A percentile compares a stretch with the other conserved stretches of the same genome.
Evolutionary conservation across 2,329 filamentous ascomycete species (phyloP).

Genomic region (Leptographium radiaticola): DNA sequence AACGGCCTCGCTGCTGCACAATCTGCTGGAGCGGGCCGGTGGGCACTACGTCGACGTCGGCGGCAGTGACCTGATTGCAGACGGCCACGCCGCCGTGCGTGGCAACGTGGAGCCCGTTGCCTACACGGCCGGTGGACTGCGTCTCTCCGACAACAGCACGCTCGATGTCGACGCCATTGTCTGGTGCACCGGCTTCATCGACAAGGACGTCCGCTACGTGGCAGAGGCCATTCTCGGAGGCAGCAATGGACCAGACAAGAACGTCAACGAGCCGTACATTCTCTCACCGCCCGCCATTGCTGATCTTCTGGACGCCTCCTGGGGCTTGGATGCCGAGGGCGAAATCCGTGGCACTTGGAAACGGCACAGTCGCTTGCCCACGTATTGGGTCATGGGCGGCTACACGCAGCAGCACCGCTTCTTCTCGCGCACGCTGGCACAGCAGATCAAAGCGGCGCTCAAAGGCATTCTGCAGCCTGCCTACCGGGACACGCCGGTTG

Average conservation of each 20-base stretch:
- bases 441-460: constrained; percentile 21
- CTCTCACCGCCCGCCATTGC: not conserved
- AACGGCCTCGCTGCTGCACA: not conserved
- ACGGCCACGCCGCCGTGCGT: not conserved
- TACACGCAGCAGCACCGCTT: constrained; percentile 20
- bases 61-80: not conserved
- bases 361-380: not conserved
- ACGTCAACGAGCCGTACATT: not conserved
- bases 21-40: not conserved
- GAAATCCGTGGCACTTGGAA: constrained; percentile 2
- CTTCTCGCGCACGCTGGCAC: constrained; percentile 18
- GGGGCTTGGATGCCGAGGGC: constrained; percentile 1
- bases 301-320: not conserved
- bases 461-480: not conserved
- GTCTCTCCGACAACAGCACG: constrained; percentile 16
- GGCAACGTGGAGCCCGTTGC: not conserved
- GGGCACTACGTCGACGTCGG: constrained; percentile 2
- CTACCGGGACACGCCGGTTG: not conserved
- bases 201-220: constrained; percentile 1
- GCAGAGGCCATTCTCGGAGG: not conserved
- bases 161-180: constrained; percentile 23
- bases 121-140: not conserved
- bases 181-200: constrained; percentile 26
- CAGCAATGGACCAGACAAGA: too few relatives aligned
- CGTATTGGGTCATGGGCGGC: constrained; percentile 20